These are phyloP conservation scores for Trypanosoma rangeli DNA, from an alignment of 208 protist species.

Conservation along the genomic window DNA sequence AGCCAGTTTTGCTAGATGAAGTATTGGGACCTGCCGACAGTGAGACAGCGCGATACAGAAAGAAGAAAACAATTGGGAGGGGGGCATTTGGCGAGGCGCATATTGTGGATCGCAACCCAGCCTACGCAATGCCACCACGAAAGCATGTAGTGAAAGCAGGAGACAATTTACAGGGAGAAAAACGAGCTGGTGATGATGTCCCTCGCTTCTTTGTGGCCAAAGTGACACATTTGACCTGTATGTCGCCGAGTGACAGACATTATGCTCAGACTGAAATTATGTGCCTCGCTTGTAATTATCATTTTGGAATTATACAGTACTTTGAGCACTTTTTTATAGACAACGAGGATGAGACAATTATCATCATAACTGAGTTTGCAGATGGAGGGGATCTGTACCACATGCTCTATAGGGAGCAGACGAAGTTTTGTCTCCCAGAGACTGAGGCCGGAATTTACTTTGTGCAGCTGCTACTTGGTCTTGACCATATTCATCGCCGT, in stretches of 20 bases:
- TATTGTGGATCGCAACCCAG: conserved; percentile 67
- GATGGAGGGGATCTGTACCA: conserved; percentile 80
- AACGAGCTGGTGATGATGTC: conserved; percentile 5
- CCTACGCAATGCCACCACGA: conserved; percentile 35
- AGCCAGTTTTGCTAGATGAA: conserved; percentile 17
- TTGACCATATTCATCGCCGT: conserved; percentile 86
- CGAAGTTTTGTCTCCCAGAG: conserved; percentile 52
- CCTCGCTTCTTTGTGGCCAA: conserved; percentile 73
- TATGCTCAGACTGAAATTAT: conserved; percentile 87
- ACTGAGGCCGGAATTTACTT: conserved; percentile 75
- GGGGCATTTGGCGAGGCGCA: conserved; percentile 91
- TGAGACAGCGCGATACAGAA: conserved; percentile 53
- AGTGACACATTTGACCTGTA: conserved; percentile 75
- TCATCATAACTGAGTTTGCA: conserved; percentile 91
- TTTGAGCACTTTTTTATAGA: conserved; percentile 82
- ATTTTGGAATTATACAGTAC: conserved; percentile 86
- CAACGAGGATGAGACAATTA: conserved; percentile 68
- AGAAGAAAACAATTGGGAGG: conserved; percentile 77
- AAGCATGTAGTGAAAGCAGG: conserved; percentile 30
- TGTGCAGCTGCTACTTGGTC: conserved; percentile 78
- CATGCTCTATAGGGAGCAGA: conserved; percentile 48
- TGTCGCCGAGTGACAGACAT: conserved; percentile 58
- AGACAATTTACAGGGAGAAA: conserved; percentile 21
- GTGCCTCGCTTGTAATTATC: conserved; percentile 76
- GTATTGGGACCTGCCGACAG: conserved; percentile 30